Evolutionary conservation across 164 flowering plant species (phyloP).

Genomic region (Magnolia changhungtana): DNA sequence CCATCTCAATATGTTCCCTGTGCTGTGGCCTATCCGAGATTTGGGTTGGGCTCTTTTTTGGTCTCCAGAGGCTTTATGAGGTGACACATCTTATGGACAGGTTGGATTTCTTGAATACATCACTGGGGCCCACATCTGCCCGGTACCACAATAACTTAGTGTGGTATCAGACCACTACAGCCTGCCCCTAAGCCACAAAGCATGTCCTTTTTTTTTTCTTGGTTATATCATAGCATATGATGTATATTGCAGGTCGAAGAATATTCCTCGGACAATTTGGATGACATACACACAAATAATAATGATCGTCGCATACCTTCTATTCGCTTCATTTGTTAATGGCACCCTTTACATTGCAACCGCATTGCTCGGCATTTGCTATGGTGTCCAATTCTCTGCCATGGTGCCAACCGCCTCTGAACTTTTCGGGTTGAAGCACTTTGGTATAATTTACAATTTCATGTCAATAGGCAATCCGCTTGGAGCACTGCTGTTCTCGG

Average conservation of each 20-base stretch:
- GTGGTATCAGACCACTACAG: no score
- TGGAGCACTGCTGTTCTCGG: constrained; percentile 79
- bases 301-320: constrained; percentile 61
- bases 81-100: no score
- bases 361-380: constrained; percentile 79
- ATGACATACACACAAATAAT: constrained; percentile 60
- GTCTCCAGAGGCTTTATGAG: no score
- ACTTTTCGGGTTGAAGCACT: constrained; percentile 81
- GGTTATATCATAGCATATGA: neutral
- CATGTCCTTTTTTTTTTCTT: no score
- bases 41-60: no score
- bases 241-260: constrained; percentile 47
- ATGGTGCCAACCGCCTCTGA: constrained; percentile 89
- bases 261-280: constrained; percentile 70
- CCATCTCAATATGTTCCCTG: no score
- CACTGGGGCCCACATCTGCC: no score
- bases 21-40: no score
- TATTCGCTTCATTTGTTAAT: constrained; percentile 59
- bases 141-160: no score
- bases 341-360: constrained; percentile 73
- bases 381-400: constrained; percentile 70
- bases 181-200: no score
- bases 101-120: no score
- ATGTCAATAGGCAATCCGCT: constrained; percentile 71
- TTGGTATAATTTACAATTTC: constrained; percentile 66